Evolutionary conservation across 768 basidiomycete genomes (phyloP).

Genomic region (Trametes coccinea): DNA sequence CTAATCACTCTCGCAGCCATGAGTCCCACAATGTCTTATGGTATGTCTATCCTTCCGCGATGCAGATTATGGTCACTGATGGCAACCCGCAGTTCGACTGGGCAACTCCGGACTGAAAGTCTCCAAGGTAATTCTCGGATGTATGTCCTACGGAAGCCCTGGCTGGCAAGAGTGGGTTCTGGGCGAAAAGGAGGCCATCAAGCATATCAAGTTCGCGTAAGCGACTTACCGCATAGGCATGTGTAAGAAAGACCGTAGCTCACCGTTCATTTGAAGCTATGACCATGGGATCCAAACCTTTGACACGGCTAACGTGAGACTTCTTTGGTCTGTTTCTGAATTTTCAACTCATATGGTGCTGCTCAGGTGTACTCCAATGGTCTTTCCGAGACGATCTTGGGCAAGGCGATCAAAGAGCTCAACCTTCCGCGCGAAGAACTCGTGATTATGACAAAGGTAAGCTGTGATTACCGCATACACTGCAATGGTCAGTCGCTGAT

Average conservation of each 20-base stretch:
- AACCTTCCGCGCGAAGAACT: conserved; percentile 47
- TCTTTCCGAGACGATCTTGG: conserved; percentile 41
- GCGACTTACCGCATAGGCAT: neutral
- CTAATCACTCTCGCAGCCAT: too few relatives aligned
- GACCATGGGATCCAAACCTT: conserved; percentile 41
- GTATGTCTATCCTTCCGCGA: too few relatives aligned
- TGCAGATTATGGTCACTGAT: too few relatives aligned
- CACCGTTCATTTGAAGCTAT: conserved; percentile 21
- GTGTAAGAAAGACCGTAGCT: neutral
- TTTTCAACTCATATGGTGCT: neutral
- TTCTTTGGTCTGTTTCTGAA: neutral
- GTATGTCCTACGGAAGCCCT: conserved; percentile 30
- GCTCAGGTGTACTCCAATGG: conserved; percentile 42
- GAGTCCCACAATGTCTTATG: too few relatives aligned
- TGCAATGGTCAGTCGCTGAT: conserved; percentile 3
- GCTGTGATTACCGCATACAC: neutral
- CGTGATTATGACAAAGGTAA: conserved; percentile 49
- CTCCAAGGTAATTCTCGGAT: conserved; percentile 40
- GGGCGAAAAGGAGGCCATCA: conserved; percentile 34
- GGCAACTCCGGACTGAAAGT: conserved; percentile 47
- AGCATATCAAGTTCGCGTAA: conserved; percentile 43
- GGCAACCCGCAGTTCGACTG: conserved; percentile 32
- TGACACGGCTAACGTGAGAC: conserved; percentile 32
- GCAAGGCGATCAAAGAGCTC: conserved; percentile 45
- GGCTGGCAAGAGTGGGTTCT: conserved; percentile 41